Evolutionary conservation across 164 flowering plant genomes (phyloP).

Genomic region (Nymphaea thermarum): DNA sequence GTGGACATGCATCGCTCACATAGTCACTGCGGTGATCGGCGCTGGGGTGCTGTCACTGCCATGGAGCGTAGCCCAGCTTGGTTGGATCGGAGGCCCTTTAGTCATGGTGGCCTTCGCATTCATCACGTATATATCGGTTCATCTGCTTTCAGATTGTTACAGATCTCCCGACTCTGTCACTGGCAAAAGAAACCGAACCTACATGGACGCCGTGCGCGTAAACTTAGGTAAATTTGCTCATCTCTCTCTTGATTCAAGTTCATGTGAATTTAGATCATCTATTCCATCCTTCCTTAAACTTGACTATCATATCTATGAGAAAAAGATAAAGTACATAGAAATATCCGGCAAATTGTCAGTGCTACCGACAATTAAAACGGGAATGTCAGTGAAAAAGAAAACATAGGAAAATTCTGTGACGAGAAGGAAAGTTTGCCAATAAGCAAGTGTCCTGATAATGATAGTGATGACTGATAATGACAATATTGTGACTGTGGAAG

Average conservation of each 20-base stretch:
- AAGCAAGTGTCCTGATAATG: no score
- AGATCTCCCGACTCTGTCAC: slow-evolving; percentile 26
- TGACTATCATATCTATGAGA: no score
- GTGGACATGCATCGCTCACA: slow-evolving; percentile 31
- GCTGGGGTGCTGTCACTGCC: slow-evolving; percentile 32
- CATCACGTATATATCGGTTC: slow-evolving; percentile 23
- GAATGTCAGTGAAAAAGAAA: no score
- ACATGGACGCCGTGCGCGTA: slow-evolving; percentile 24
- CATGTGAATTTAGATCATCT: background rate
- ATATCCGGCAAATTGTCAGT: no score
- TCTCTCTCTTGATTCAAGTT: background rate
- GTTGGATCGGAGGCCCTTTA: slow-evolving; percentile 31
- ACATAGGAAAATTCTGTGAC: no score
- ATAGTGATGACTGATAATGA: no score
- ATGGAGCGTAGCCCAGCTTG: slow-evolving; percentile 39
- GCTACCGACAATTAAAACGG: no score
- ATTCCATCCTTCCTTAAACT: background rate
- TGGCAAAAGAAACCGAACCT: slow-evolving; percentile 26
- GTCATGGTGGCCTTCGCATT: slow-evolving; percentile 18
- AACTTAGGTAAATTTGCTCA: slow-evolving; percentile 15
- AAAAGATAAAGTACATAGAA: no score
- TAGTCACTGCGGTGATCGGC: slow-evolving; percentile 27
- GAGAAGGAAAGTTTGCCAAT: no score
- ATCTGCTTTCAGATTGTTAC: slow-evolving; percentile 31
- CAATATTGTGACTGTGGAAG: no score